phyloP scores from a whole-genome alignment of 2,329 filamentous ascomycete species.

The Tothia fuscella region DNA sequence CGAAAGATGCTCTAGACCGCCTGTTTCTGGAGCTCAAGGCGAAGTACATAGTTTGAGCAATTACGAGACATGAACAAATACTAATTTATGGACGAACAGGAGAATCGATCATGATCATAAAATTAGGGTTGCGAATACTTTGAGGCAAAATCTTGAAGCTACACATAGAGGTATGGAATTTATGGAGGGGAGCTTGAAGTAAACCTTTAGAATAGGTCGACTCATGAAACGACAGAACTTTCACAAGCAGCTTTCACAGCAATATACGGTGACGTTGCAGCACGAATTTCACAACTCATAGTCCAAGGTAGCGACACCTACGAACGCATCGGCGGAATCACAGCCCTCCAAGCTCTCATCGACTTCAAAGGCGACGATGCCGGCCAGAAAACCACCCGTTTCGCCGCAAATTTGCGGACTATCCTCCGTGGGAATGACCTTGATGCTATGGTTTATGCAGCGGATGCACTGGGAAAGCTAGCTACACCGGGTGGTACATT shows the following conservation, averaged over 20 bases:
- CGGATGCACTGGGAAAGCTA: slow-evolving; percentile 76
- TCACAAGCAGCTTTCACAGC: too few species aligned
- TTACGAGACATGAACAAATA: too few species aligned
- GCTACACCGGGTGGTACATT: slow-evolving; percentile 86
- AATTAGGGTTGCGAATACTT: slow-evolving; percentile 31
- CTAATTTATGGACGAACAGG: too few species aligned
- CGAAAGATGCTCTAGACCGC: slow-evolving; percentile 39
- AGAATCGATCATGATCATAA: too few species aligned
- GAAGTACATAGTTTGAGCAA: slow-evolving; percentile 40
- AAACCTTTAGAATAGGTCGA: too few species aligned
- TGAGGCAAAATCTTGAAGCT: slow-evolving; percentile 32
- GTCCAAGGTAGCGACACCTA: slow-evolving; percentile 75
- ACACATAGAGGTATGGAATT: slow-evolving; percentile 32
- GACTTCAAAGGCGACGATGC: slow-evolving; percentile 94
- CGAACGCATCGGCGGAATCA: slow-evolving; percentile 83
- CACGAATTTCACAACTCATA: slow-evolving; percentile 59
- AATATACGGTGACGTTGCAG: slow-evolving; percentile 55
- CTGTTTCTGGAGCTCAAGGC: slow-evolving; percentile 46
- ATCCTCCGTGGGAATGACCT: slow-evolving; percentile 86
- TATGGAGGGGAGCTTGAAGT: slow-evolving; percentile 11
- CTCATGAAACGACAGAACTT: too few species aligned
- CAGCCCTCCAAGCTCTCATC: slow-evolving; percentile 83
- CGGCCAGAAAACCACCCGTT: slow-evolving; percentile 85
- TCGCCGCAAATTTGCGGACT: slow-evolving; percentile 78
- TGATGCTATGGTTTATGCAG: slow-evolving; percentile 79